phyloP scores from a whole-genome alignment of 257 asterid genomes.

The Ballota nigra region DNA sequence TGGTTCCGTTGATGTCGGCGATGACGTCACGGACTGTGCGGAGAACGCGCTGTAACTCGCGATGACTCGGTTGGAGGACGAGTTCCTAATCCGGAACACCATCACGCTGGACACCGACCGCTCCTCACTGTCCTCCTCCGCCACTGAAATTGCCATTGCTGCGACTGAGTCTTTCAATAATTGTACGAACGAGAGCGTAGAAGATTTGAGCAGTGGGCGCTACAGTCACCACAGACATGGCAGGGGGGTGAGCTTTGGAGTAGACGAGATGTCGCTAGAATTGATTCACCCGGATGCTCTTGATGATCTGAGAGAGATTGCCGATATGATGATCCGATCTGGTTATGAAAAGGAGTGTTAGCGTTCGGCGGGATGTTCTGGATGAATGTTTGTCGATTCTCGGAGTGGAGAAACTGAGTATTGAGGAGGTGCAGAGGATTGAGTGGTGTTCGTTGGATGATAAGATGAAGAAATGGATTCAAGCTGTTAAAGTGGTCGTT shows the following conservation, averaged over 20 bases:
- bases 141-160: conserved; percentile 57
- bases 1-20: conserved; percentile 26
- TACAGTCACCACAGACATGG: conserved; percentile 46
- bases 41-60: conserved; percentile 78
- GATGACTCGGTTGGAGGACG: conserved; percentile 85
- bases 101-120: conserved; percentile 66
- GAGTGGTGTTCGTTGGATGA: conserved; percentile 78
- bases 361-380: conserved; percentile 75
- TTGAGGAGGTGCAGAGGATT: conserved; percentile 95
- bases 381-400: conserved; percentile 78
- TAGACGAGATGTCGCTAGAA: conserved; percentile 61
- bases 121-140: conserved; percentile 54
- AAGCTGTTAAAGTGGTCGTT: conserved; percentile 70
- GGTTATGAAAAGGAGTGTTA: conserved; percentile 94
- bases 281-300: conserved; percentile 70
- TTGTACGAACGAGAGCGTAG: conserved; percentile 37
- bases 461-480: conserved; percentile 92
- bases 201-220: conserved; percentile 57
- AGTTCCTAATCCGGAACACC: conserved; percentile 66
- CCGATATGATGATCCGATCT: conserved; percentile 80
- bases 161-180: conserved; percentile 49
- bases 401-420: conserved; percentile 84
- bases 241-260: conserved; percentile 64
- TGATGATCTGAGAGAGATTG: conserved; percentile 67
- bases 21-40: conserved; percentile 57